Base-by-base conservation (phyloP, 192 early-diverging fungal species). In the Gorgonomyces haynaldii region DNA sequence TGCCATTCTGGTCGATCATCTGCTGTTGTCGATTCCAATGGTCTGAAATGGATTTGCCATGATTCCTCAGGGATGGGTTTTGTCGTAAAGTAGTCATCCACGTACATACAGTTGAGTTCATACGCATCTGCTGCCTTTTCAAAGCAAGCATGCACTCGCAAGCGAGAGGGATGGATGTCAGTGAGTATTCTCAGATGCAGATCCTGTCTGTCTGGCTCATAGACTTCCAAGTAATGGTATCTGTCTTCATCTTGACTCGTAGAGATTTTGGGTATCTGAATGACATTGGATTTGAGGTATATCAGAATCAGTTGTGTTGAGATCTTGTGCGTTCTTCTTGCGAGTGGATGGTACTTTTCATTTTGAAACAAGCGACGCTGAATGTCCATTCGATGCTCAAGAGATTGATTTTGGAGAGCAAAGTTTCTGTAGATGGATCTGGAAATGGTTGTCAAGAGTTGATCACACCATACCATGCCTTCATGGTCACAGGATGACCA, bases 401-500 rank as follows among this genome's bases (percentile, higher is more conserved):
- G 9, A 22, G 39, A 22, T 21, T 25, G 27, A 46, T 30, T 35
- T 30, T 7, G 4, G 15, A 19, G 26, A 8, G 26, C 30, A 2
- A 42, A 28, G 30, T 19, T 12, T 20, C 26, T 23, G 31, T 26
- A 32, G 6, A 61, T 34, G 13, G 46, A 50, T 2, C 21, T n/a
- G 2, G 37, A 43, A 30, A 72, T 16, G 4, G 31, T 24, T 26
- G 53, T 16, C 12, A 66, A 24, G 3, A 96, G 64, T 64, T 98
- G 95, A 46, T 84, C 84, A 48, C 95, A 98, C 86, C 89, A 92
- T 46, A 98, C 48, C 21, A 91, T 83, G 19, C 78, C 79, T 44
- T 84, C 74, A 60, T 98, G 94, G 52, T 91, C 88, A 27, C 78
- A 72, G 13, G 82, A 76, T 16, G 81, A 79, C 94, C 94, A 98